Conservation (phyloP, 73 alveolate genomes). For the Uronychia setigera region DNA sequence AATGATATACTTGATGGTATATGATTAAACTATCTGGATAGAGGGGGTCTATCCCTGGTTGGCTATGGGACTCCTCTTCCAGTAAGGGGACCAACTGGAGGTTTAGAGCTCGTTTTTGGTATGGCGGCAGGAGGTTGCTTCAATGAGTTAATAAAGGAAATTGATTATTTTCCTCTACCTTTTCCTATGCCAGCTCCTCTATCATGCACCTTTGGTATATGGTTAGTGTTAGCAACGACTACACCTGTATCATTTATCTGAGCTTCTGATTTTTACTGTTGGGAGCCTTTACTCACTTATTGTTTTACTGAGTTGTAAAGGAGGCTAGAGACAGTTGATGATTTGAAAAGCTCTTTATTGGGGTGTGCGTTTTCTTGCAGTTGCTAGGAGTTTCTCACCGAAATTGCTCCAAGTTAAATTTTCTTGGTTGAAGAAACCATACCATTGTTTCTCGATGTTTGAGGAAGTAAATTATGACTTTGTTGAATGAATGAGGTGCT, state of each 20-base stretch:
- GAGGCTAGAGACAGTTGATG: neutral
- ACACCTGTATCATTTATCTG: neutral
- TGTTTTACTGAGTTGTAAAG: neutral
- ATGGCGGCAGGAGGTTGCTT: neutral
- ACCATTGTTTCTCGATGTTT: neutral
- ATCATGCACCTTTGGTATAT: neutral
- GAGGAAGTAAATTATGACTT: neutral
- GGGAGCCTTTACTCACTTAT: neutral
- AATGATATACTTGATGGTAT: too few relatives aligned
- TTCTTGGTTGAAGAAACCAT: neutral
- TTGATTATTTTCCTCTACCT: too few relatives aligned
- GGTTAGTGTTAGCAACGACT: neutral
- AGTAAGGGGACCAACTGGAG: too few relatives aligned
- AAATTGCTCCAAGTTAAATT: too few relatives aligned
- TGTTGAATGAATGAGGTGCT: neutral
- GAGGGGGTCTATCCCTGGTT: too few relatives aligned
- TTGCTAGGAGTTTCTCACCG: too few relatives aligned
- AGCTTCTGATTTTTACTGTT: neutral
- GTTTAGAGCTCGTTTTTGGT: too few relatives aligned
- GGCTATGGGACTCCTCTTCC: too few relatives aligned
- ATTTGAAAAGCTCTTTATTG: neutral
- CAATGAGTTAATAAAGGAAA: neutral
- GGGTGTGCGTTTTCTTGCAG: neutral
- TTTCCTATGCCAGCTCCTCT: neutral
- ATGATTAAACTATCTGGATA: too few relatives aligned